Base-by-base conservation (phyloP, 805 yeast species). In the Lachancea fermentati region DNA sequence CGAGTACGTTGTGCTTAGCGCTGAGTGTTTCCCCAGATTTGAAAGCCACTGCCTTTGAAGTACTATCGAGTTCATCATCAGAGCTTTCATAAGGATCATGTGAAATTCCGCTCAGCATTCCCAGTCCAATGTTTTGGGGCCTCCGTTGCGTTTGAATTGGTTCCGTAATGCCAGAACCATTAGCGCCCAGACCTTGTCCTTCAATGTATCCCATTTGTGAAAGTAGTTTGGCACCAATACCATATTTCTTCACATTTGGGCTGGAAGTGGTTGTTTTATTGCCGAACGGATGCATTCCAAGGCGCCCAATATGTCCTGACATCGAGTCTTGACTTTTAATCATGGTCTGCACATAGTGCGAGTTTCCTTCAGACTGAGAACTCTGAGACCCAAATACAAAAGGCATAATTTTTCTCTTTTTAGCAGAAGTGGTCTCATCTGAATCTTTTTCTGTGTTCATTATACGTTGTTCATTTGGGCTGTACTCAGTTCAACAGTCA, bases 101-200 rank as follows among this genome's bases (percentile, higher is more conserved):
- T 25, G 41, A 59, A 51, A 47, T 73, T 78, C 13, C 62, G 49
- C 29, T 72, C 57, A 19, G 76, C 89, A 36, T 51, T 2, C 95
- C 95, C 19, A 88, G 71, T 3, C 96, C 96, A 14, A 76, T 62
- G 1, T 86, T 81, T 32, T 72, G 74, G 0, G 85, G 83, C 30
- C 93, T 65, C 22, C 75, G 57, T 39, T 73, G 72, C 3, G 85
- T 81, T 45, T 85, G 81, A 5, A 91, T 78, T 0, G 97, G 97
- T n/a, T 72, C 76, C 0, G 72, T 71, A 1, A 87, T 86, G 32
- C 98, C 98, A 37, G 72, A 72, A 1, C 79, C 76, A 17, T 69
- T 58, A 4, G 66, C 66, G 2, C 98, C 98, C n/a, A 91, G 70
- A 0, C 97, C 97, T 52, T 74, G 68, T 0, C 98, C 97, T 30